Base-by-base conservation (phyloP, 2,329 filamentous ascomycete species). In the Beauveria caledonica region DNA sequence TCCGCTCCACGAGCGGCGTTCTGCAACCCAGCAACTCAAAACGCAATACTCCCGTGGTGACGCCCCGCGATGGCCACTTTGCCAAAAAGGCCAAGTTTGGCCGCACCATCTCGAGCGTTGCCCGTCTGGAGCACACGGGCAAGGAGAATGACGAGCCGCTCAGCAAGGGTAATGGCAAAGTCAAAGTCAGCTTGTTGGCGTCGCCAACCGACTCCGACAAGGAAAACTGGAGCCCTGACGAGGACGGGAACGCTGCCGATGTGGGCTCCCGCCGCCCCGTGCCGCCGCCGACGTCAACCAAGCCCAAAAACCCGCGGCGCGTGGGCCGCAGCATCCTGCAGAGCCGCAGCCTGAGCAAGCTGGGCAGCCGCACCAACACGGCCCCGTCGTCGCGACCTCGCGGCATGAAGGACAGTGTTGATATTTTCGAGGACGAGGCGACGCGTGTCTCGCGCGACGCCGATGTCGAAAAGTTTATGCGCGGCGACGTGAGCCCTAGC, bases 141-240 rank as follows among this genome's bases (percentile, higher is more conserved):
- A 55, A 60, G 33, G 56, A 62, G 54, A 66, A 60, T 52, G 58
- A 49, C 11, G 68, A 67, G 6, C 45, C 21, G 11, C 29, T 48
- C 15, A 25, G 45, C 36, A 68, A 72, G 10, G 64, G 64, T 39
- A 60, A 58, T 23, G 57, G 64, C 17, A 74, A 74, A 61, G 72
- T 74, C 54, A 78, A 78, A 62, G 68, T 75, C 17, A 72, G 72
- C 5, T 72, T 72, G 67, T 65, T 77, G 49, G 68, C 73, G 11
- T 76, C 73, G 25, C 70, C 73, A 7, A 64, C 72, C 53, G 92
- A 96, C 68, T 96, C 91, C 1, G 93, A 97, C 72, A 97, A 97
- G 75, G 93, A 97, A 76, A 97, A 97, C 70, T 95, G 91, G 82
- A 83, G 78, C 68, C 86, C 79, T 1, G 79, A 77, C 64, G 78